phyloP scores from a whole-genome alignment of 83 land plant genomes.

The Picea abies region DNA sequence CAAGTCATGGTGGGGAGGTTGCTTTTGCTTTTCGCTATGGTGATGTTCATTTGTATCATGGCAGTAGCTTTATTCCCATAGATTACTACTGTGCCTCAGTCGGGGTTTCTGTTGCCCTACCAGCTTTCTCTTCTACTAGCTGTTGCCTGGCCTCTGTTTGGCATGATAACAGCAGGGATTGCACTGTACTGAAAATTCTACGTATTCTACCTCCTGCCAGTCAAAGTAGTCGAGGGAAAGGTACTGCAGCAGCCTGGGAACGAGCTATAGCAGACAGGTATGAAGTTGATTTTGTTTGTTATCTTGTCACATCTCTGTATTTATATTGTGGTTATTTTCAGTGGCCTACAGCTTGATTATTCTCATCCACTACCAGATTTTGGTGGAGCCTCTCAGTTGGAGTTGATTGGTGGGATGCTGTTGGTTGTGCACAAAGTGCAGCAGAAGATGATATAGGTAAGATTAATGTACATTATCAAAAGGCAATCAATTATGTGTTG shows the following conservation, averaged over 20 bases:
- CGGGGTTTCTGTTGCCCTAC: slow-evolving; percentile 73
- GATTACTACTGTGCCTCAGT: slow-evolving; percentile 80
- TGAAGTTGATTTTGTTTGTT: neutral
- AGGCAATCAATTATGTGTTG: neutral
- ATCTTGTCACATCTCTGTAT: neutral
- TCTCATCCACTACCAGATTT: slow-evolving; percentile 50
- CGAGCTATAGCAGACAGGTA: slow-evolving; percentile 98
- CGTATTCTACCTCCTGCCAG: slow-evolving; percentile 80
- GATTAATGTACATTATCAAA: neutral
- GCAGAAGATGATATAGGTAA: slow-evolving; percentile 92
- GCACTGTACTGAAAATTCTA: slow-evolving; percentile 69
- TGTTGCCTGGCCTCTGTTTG: slow-evolving; percentile 94
- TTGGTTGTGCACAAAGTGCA: slow-evolving; percentile 98
- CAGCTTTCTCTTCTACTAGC: slow-evolving; percentile 93
- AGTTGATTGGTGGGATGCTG: slow-evolving; percentile 99
- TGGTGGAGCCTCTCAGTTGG: slow-evolving; percentile 98
- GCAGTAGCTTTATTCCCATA: slow-evolving; percentile 66
- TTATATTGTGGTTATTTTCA: neutral
- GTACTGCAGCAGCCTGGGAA: slow-evolving; percentile 69
- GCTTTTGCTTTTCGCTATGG: slow-evolving; percentile 84
- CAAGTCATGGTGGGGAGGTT: slow-evolving; percentile 95
- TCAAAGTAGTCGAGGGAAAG: slow-evolving; percentile 48
- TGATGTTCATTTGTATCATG: slow-evolving; percentile 86
- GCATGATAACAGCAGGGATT: slow-evolving; percentile 78
- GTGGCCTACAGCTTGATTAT: neutral